These are phyloP conservation scores for Serpula lacrymans DNA, from an alignment of 768 basidiomycete species.

Conservation along the genomic window DNA sequence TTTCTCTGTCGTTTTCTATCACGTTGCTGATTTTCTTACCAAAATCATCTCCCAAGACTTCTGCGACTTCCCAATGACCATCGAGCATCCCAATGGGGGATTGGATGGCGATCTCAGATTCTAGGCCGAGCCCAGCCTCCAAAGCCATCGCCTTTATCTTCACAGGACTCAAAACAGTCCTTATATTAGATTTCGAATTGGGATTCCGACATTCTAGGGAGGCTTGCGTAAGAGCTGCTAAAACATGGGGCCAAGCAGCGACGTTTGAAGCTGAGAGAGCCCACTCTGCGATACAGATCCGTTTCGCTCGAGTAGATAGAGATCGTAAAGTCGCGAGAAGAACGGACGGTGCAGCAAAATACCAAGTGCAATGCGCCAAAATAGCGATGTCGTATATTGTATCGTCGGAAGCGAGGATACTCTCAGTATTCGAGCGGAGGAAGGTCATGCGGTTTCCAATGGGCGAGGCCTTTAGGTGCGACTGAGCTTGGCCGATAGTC, in stretches of 20 bases:
- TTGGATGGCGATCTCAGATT: slow-evolving; percentile 17
- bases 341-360: slow-evolving; percentile 33
- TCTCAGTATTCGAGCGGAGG: slow-evolving; percentile 27
- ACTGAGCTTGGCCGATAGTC: slow-evolving; percentile 37
- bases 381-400: slow-evolving; percentile 30
- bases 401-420: slow-evolving; percentile 18
- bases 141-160: slow-evolving; percentile 24
- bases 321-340: slow-evolving; percentile 25
- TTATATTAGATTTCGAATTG: slow-evolving; percentile 27
- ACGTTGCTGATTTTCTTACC: slow-evolving; percentile 17
- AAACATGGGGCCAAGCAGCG: slow-evolving; percentile 27
- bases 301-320: slow-evolving; percentile 19
- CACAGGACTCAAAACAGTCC: slow-evolving; percentile 33
- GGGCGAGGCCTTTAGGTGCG: slow-evolving; percentile 21
- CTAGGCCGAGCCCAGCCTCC: slow-evolving; percentile 18
- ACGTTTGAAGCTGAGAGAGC: slow-evolving; percentile 20
- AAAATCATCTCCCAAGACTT: slow-evolving; percentile 19
- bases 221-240: slow-evolving; percentile 35
- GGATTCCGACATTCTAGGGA: slow-evolving; percentile 31
- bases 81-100: slow-evolving; percentile 26
- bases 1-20: slow-evolving; percentile 30
- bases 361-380: slow-evolving; percentile 36
- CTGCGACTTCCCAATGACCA: slow-evolving; percentile 33
- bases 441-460: slow-evolving; percentile 35
- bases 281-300: slow-evolving; percentile 34